Conservation (phyloP, 1,284 basidiomycete species). For the Wallemia hederae region DNA sequence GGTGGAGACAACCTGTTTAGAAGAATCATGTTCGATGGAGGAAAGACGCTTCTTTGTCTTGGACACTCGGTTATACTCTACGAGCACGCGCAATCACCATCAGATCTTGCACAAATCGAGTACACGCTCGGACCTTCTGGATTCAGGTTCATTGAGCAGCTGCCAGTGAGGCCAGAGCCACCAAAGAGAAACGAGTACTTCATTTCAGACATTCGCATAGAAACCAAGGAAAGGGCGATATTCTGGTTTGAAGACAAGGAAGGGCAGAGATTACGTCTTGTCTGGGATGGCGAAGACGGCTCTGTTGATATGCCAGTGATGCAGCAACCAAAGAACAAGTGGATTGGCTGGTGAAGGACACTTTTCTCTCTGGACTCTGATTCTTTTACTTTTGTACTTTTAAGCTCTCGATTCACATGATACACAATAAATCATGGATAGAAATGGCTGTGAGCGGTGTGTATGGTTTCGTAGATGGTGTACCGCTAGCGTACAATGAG, state of each 20-base stretch:
- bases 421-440: not conserved
- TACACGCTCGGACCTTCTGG: not conserved
- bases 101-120: constrained; percentile 5
- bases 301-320: not conserved
- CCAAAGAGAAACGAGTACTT: constrained; percentile 15
- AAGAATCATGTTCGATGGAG: constrained; percentile 9
- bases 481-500: too few species aligned
- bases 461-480: too few species aligned
- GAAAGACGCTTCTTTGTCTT: constrained; percentile 8
- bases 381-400: not conserved
- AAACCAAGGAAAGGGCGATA: not conserved
- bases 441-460: too few species aligned
- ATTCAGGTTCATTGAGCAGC: not conserved
- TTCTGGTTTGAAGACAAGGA: not conserved
- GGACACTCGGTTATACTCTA: constrained; percentile 9
- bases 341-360: not conserved
- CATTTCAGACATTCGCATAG: constrained; percentile 9
- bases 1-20: constrained; percentile 11
- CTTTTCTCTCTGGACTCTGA: not conserved
- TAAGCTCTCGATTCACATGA: not conserved
- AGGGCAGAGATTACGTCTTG: constrained; percentile 23
- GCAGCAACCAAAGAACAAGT: not conserved
- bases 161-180: constrained; percentile 8
- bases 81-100: constrained; percentile 6
- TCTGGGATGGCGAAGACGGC: constrained; percentile 33